Evolutionary conservation across 176 grass and related monocot species (phyloP), one percentile per base, ranked within the genome.

Genomic region (Guadua angustifolia): DNA sequence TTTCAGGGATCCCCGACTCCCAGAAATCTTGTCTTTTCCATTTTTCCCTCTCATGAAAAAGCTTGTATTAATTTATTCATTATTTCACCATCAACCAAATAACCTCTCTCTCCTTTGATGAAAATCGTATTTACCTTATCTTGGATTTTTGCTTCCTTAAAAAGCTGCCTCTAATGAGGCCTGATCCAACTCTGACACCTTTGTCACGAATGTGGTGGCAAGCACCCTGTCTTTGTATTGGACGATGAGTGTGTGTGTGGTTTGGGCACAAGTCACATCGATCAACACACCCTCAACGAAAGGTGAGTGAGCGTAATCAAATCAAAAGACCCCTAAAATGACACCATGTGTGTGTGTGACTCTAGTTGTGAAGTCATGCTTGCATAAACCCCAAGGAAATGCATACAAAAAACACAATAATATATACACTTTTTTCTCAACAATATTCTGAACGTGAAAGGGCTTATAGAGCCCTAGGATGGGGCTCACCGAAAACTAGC

Each of bases 181-280:
- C 40, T 74, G 74, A 77, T 90, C 64, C 52, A 55, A 53, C 71
- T 80, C 71, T 80, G 71, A 76, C 33, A 71, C 55, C 67, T 87
- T 71, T 95, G 88, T 87, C 83, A 91, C 83, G 66, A 84, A 86
- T 95, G 66, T 80, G 83, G 83, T 29, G 29, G 29, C 86, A 80
- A 85, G 76, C 88, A 93, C 52, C 32, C 47, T 90, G 77, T 86
- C 68, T 86, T 75, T 71, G 65, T 77, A 87, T 75, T 88, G 71
- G 73, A 82, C 82, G 75, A 85, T 83, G 91, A 84, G 58, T 82
- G 38, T 72, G 65, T 40, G 46, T 83, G 50, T 81, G 73, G 71
- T 69, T 69, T 64, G 69, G 76, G 64, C 84, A 73, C 81, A 83
- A 55, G 88, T 92, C 77, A 75, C 83, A 83, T 75, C n/a, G n/a